These are phyloP conservation scores for Schwanniomyces yamadae DNA, from an alignment of 805 yeast genomes.

Conservation along the genomic window DNA sequence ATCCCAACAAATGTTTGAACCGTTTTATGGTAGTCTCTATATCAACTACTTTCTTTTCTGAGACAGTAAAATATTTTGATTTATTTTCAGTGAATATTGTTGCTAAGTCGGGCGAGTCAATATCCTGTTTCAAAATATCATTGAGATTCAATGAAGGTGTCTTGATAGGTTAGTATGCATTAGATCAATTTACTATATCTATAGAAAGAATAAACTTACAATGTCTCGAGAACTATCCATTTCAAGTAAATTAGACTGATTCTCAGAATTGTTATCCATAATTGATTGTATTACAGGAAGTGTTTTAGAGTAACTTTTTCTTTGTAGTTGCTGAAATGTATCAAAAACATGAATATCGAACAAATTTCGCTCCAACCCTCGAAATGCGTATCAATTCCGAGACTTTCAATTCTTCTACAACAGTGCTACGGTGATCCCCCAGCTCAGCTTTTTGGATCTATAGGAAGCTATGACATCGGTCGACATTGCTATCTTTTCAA, in stretches of 20 bases:
- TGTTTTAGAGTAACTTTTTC: not conserved
- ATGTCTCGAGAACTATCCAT: not conserved
- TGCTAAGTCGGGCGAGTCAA: conserved; percentile 1
- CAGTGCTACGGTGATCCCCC: too few relatives aligned
- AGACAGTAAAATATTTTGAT: conserved; percentile 30
- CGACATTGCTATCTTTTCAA: too few relatives aligned
- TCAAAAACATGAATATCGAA: conserved; percentile 1
- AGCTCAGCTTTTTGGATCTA: too few relatives aligned
- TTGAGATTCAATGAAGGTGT: conserved; percentile 4
- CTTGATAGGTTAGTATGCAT: conserved; percentile 5
- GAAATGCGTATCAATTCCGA: conserved; percentile 4
- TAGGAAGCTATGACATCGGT: too few relatives aligned
- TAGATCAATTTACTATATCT: not conserved
- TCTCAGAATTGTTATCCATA: conserved; percentile 4
- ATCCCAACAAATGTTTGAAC: conserved; percentile 62
- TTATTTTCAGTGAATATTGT: conserved; percentile 5
- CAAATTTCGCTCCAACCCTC: conserved; percentile 5
- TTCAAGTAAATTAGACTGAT: conserved; percentile 3
- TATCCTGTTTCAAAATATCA: conserved; percentile 6
- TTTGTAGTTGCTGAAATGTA: not conserved
- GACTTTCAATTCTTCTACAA: too few relatives aligned
- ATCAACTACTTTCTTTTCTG: conserved; percentile 44
- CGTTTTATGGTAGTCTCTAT: conserved; percentile 62
- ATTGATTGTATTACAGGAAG: not conserved
- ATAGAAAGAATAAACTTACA: not conserved